Evolutionary conservation across 768 basidiomycete genomes (phyloP), one percentile per base, ranked within the genome.

Genomic region (Lanmaoa rubissima): DNA sequence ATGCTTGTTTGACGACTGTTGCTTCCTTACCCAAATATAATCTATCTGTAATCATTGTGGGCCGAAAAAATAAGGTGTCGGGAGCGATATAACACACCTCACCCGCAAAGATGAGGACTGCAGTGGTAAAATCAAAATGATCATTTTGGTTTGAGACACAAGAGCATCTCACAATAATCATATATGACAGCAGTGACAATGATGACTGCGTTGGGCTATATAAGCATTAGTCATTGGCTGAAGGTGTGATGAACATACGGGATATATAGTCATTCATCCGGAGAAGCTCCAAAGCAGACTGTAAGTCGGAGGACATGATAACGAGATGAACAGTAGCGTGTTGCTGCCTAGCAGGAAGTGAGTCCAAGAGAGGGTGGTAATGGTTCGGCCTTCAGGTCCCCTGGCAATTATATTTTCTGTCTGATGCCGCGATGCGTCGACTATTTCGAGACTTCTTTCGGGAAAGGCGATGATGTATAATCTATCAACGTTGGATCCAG

Each of bases 1-100:
- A 11, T 19, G 2, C 28, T 4, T 7, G 28, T 13, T 13, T 11
- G 12, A 19, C 17, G 2, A 6, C n/a, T 31, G 9, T 24, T 19
- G 32, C 5, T 42, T 12, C 10, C 57, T 31, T 11, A 62, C 61
- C 61, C 61, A 61, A 44, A 62, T 14, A 46, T 58, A 58, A 4
- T 61, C 24, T 45, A 62, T 13, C 61, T 62, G 48, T 5, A 13
- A 5, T 21, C 2, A 16, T 35, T 3, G 14, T 51, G 11, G 43
- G 40, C 8, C 17, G 17, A 26, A 2, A 34, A 7, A 19, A 6
- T 12, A 24, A 24, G 21, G 21, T 14, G 16, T 16, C 0, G 36
- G 31, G 2, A 28, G 9, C 2, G 16, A 31, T 17, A n/a, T 9
- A n/a, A 17, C 16, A n/a, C 9, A 45, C 44, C 44, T 28, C 44